Evolutionary conservation across 345 rosid genomes (phyloP).

Genomic region (Eutrema japonicum): DNA sequence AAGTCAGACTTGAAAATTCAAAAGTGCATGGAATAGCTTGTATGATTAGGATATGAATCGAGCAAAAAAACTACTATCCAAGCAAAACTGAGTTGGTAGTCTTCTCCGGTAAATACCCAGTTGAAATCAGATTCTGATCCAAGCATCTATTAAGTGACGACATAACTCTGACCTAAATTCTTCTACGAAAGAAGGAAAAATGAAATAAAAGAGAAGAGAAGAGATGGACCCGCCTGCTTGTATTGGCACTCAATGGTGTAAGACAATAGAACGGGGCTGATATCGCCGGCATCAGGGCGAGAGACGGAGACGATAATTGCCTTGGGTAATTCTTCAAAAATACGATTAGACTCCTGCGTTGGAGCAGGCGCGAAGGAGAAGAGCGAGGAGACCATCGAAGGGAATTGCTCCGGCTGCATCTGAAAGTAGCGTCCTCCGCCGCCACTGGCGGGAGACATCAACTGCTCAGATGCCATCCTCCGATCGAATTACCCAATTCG

Average conservation of each 20-base stretch:
- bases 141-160: not conserved
- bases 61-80: not conserved
- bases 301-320: slow-evolving; percentile 79
- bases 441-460: slow-evolving; percentile 53
- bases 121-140: not conserved
- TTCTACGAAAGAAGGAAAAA: not conserved
- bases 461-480: slow-evolving; percentile 77
- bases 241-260: slow-evolving; percentile 86
- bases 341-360: slow-evolving; percentile 59
- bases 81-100: not conserved
- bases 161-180: not conserved
- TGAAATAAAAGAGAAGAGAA: not conserved
- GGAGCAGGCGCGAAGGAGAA: slow-evolving; percentile 59
- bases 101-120: not conserved
- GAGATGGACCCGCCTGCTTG: slow-evolving; percentile 66
- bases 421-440: slow-evolving; percentile 65
- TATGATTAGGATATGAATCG: not conserved
- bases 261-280: slow-evolving; percentile 79
- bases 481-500: slow-evolving; percentile 16
- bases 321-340: slow-evolving; percentile 87
- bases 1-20: not conserved
- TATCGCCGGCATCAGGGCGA: slow-evolving; percentile 87
- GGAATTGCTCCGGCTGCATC: slow-evolving; percentile 72
- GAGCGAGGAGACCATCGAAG: slow-evolving; percentile 57
- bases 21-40: slow-evolving; percentile 2